These are phyloP conservation scores for Amphibolis antarctica DNA, from an alignment of 106 monocot species.

Conservation along the genomic window DNA sequence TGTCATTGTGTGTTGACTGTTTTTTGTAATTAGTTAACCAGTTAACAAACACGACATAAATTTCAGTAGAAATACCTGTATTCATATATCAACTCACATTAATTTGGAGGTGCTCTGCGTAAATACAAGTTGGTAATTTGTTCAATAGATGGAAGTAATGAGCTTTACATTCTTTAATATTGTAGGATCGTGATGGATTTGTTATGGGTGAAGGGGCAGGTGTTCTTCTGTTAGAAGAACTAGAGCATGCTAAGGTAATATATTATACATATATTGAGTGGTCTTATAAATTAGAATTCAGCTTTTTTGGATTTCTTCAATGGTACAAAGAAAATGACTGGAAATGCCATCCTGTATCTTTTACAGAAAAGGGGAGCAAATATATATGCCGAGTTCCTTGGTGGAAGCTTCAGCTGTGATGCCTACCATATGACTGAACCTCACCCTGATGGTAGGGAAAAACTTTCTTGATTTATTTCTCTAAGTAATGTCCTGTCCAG, in stretches of 20 bases:
- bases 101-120: background rate
- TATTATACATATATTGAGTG: background rate
- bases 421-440: slow-evolving; percentile 99
- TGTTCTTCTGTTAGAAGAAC: slow-evolving; percentile 90
- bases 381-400: slow-evolving; percentile 89
- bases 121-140: background rate
- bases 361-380: slow-evolving; percentile 82
- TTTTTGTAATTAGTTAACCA: too few relatives aligned
- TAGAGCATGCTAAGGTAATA: slow-evolving; percentile 92
- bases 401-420: slow-evolving; percentile 93
- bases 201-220: slow-evolving; percentile 99
- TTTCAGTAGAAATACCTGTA: too few relatives aligned
- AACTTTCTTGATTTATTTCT: background rate
- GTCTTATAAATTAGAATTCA: too few relatives aligned
- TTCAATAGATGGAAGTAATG: background rate
- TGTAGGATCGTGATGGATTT: slow-evolving; percentile 94
- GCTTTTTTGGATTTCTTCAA: too few relatives aligned
- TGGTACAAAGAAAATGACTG: background rate
- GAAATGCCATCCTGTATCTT: background rate
- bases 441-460: slow-evolving; percentile 71
- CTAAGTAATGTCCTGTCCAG: background rate
- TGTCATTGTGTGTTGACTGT: too few relatives aligned
- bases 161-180: background rate
- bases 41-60: too few relatives aligned
- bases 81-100: background rate